These are phyloP conservation scores for Theileria equi DNA, from an alignment of 169 alveolate species.

Conservation along the genomic window DNA sequence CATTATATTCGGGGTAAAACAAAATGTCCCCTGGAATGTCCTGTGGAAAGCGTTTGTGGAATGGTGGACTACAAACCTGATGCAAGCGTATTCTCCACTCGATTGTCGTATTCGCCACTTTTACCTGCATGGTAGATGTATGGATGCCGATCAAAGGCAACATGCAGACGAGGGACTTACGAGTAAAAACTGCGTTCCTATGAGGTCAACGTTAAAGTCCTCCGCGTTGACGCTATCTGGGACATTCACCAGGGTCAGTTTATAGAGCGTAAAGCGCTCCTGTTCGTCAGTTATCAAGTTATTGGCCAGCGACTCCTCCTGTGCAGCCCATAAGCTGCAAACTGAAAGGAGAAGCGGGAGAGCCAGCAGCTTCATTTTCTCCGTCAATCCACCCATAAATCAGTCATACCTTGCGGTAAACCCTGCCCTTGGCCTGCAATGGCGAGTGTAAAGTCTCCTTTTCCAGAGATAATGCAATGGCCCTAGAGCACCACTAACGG, in stretches of 20 bases:
- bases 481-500: no score
- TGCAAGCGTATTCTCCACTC: slow-evolving; percentile 55
- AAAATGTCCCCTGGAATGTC: slow-evolving; percentile 21
- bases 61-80: background rate
- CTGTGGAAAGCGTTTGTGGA: background rate
- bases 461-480: no score
- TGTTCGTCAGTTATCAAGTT: slow-evolving; percentile 38
- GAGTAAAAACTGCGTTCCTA: slow-evolving; percentile 45
- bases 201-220: slow-evolving; percentile 50
- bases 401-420: no score
- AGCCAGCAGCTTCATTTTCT: no score
- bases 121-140: slow-evolving; percentile 11
- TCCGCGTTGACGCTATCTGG: slow-evolving; percentile 35
- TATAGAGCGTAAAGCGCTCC: slow-evolving; percentile 28
- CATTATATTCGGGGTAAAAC: slow-evolving; percentile 47
- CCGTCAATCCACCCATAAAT: no score
- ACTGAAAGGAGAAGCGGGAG: no score
- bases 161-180: background rate
- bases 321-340: slow-evolving; percentile 7
- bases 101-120: slow-evolving; percentile 7
- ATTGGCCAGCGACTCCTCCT: slow-evolving; percentile 13
- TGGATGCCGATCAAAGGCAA: background rate
- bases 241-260: slow-evolving; percentile 27
- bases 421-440: no score
- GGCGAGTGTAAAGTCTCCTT: no score